phyloP scores from a whole-genome alignment of 208 protist genomes.

The Trypanosoma vivax region DNA sequence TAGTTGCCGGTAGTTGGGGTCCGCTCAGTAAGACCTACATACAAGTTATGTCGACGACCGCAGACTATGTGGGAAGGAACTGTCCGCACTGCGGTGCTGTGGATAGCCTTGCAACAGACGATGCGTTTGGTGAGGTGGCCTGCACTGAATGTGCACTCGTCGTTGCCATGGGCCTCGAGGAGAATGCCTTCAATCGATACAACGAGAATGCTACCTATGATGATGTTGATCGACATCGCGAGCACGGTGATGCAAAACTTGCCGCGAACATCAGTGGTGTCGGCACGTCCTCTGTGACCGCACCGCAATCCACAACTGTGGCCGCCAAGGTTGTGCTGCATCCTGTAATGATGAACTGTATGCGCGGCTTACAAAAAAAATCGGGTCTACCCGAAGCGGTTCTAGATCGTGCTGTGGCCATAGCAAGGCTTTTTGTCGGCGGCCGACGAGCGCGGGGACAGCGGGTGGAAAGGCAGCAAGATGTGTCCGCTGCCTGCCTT shows the following conservation, averaged over 20 bases:
- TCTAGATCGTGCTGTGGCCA: slow-evolving; percentile 27
- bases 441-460: slow-evolving; percentile 43
- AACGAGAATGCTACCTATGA: slow-evolving; percentile 63
- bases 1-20: neutral
- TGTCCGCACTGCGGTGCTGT: slow-evolving; percentile 73
- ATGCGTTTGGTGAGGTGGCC: slow-evolving; percentile 66
- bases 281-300: neutral
- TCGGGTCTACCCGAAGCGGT: slow-evolving; percentile 32
- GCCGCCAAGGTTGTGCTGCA: slow-evolving; percentile 34
- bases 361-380: slow-evolving; percentile 50
- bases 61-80: slow-evolving; percentile 62
- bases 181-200: slow-evolving; percentile 57
- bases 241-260: slow-evolving; percentile 11
- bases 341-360: slow-evolving; percentile 30
- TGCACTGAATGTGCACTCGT: slow-evolving; percentile 73
- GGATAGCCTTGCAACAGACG: slow-evolving; percentile 68
- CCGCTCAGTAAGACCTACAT: neutral
- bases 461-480: slow-evolving; percentile 37
- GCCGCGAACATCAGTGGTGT: neutral
- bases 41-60: slow-evolving; percentile 42
- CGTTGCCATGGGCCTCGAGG: slow-evolving; percentile 73
- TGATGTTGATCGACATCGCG: slow-evolving; percentile 49
- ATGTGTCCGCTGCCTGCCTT: slow-evolving; percentile 61
- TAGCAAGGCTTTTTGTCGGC: slow-evolving; percentile 48
- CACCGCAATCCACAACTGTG: slow-evolving; percentile 9